These are phyloP conservation scores for Fusarium lyarnte DNA, from an alignment of 2,329 filamentous ascomycete genomes.

Conservation along the genomic window DNA sequence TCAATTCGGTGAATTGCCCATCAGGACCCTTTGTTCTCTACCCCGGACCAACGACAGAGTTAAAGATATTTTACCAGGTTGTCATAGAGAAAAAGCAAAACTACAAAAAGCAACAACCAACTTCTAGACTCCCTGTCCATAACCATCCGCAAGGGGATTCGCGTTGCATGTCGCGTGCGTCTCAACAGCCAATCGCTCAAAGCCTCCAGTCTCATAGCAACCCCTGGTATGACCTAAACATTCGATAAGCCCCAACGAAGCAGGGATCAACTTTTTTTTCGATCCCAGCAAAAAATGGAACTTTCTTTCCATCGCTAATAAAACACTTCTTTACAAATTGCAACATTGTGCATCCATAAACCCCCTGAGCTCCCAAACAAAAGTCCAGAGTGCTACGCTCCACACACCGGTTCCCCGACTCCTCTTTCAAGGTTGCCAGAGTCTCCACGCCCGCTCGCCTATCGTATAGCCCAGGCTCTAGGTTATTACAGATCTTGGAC, in stretches of 20 bases:
- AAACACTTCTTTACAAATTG: not conserved
- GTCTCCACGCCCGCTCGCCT: conserved; percentile 24
- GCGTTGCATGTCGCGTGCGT: conserved; percentile 26
- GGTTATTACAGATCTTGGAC: conserved; percentile 1
- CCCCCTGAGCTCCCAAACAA: not conserved
- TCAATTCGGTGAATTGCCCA: not conserved
- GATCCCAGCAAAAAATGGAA: conserved; percentile 1
- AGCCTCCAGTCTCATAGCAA: not conserved
- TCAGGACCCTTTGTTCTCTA: not conserved
- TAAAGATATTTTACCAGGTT: conserved; percentile 1
- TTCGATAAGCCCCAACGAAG: conserved; percentile 25
- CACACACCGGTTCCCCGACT: conserved; percentile 1
- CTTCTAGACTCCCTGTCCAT: not conserved
- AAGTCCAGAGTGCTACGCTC: not conserved
- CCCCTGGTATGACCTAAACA: conserved; percentile 29
- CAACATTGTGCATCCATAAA: not conserved
- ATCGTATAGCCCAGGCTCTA: conserved; percentile 19
- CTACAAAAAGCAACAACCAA: conserved; percentile 4
- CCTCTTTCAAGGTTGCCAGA: not conserved
- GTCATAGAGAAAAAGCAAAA: conserved; percentile 6
- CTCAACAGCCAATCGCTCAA: conserved; percentile 21
- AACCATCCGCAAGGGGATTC: conserved; percentile 10
- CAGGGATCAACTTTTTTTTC: conserved; percentile 17
- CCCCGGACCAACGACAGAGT: not conserved
- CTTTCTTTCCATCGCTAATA: not conserved